Evolutionary conservation across 2,329 filamentous ascomycete species (phyloP), one percentile per base, ranked within the genome.

Genomic region (Allantophomopsis lycopodina): DNA sequence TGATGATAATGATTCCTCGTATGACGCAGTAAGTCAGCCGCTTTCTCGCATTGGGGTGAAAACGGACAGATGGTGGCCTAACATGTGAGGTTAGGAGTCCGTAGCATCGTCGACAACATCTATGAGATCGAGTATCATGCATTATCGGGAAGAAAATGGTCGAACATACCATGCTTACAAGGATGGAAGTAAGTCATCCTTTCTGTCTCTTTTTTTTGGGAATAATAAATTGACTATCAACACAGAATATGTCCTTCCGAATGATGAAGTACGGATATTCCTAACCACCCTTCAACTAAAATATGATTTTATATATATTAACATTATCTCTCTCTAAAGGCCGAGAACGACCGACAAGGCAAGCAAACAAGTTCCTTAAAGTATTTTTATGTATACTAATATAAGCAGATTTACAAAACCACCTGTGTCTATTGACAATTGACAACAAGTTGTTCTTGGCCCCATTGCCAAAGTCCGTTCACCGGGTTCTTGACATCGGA

Each of bases 61-160:
- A 28, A 21, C 5, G 23, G 11, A 3, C 23, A 10, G 7, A 3
- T 12, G 10, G 23, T 28, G 23, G 23, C 23, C 23, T 28, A 28
- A 28, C 10, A 28, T 28, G 7, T 28, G 11, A 28, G 23, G 23
- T 12, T 28, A 28, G 23, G 23, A 28, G 23, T 28, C 23, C 11
- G 10, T 28, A 8, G 23, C 23, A 28, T 28, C 23, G 23, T 37
- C 34, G 12, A 41, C 42, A 15, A 35, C 32, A 13, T 44, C 42
- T 4, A 31, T 44, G 11, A 36, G 31, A 37, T 57, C 56, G 2
- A 61, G 56, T 40, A 56, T 62, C 31, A 44, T 54, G 32, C 43
- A 50, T 7, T 60, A 59, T 43, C 56, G 57, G 7, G 46, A 50
- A 3, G 58, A 60, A 32, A 59, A 62, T 42, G 60, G 60, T 2